Evolutionary conservation across 2,329 filamentous ascomycete species (phyloP).

Genomic region (Colletotrichum sojae): DNA sequence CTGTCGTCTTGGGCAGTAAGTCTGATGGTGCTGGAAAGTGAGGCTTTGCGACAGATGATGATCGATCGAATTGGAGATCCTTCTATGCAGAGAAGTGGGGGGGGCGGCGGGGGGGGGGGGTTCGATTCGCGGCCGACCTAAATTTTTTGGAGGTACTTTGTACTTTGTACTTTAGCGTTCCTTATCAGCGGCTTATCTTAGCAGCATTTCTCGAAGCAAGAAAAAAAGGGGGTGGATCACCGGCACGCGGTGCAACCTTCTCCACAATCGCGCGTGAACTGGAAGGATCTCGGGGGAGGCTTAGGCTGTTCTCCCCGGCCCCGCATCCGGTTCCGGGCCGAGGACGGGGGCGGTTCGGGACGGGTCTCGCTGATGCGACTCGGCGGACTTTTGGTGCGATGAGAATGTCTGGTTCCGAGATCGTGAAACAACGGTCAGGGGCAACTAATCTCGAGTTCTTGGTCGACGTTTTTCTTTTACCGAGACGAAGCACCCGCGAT

Average conservation of each 20-base stretch:
- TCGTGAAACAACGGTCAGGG: too few relatives aligned
- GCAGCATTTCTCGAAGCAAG: not conserved
- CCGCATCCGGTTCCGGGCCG: constrained; percentile 8
- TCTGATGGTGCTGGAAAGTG: not conserved
- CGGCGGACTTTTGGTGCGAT: not conserved
- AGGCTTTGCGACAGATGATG: not conserved
- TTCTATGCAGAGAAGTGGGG: too few relatives aligned
- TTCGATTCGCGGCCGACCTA: not conserved
- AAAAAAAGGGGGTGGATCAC: not conserved
- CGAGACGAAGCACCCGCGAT: too few relatives aligned
- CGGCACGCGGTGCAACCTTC: constrained; percentile 4
- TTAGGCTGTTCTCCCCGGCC: not conserved
- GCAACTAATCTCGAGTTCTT: too few relatives aligned
- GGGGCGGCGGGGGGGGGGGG: too few relatives aligned
- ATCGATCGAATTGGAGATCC: not conserved
- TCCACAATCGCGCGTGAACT: not conserved
- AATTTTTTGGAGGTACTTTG: not conserved
- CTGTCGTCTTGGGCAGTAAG: too few relatives aligned
- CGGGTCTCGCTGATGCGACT: not conserved
- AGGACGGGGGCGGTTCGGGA: constrained; percentile 2
- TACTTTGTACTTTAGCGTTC: not conserved
- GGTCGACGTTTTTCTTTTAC: too few relatives aligned
- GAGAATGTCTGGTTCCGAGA: not conserved
- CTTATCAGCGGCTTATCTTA: not conserved
- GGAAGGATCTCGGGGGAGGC: not conserved